Base-by-base conservation (phyloP, 2,329 filamentous ascomycete genomes). In the Cadophora luteo-olivacea region DNA sequence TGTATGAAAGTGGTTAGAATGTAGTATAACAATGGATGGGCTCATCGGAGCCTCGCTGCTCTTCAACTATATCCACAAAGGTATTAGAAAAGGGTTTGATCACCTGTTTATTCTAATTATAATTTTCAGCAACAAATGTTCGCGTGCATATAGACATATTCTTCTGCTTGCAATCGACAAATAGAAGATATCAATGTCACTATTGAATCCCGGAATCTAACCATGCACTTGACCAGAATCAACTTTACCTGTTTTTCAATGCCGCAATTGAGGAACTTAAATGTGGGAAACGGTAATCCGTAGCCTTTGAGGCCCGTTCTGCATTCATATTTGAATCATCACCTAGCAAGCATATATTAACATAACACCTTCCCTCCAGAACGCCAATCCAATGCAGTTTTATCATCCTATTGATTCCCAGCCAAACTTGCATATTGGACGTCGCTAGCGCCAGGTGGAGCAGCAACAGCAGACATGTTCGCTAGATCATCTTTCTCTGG, bases 341-440 rank as follows among this genome's bases (percentile, higher is more conserved):
- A 6, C 41, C 25, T 45, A 29, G 45, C 36, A 41, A 60, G 45
- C 60, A 62, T 33, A 38, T 24, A 29, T 36, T 19, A 25, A 29
- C 32, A 12, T n/a, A 29, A 49, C 67, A 24, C 29, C 51, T 52
- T 24, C 54, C 22, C 60, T 45, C 52, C 29, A 32, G 36, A 48
- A 54, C 68, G 22, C 57, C 33, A 45, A 57, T 2, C 29, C 19
- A 36, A 60, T 61, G 19, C 41, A 16, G 36, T 52, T 48, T 29
- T 63, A 55, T 48, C 55, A 51, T n/a, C 48, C 76, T 68, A 78
- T 87, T 82, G 96, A 76, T 96, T 92, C 4, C 94, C 94, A 61
- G 91, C 86, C 78, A 97, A 81, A 81, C 93, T 97, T 63, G 93
- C 92, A 80, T 97, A 97, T 69, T 92, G 88, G 4, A 93, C 87